These are phyloP conservation scores for Xylariaceae sp. DNA, from an alignment of 2,329 filamentous ascomycete species.

Conservation along the genomic window DNA sequence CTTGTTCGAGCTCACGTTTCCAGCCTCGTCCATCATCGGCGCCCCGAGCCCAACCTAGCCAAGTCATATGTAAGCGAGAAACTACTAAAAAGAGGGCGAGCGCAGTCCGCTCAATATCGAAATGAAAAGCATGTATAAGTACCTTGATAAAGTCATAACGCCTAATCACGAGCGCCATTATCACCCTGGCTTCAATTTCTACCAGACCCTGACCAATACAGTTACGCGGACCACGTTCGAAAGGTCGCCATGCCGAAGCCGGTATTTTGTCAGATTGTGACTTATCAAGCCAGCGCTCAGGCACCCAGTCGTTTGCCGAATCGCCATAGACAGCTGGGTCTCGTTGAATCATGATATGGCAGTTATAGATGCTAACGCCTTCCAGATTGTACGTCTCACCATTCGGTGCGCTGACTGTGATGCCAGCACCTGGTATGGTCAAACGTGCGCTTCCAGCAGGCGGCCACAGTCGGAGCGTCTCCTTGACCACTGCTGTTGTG, in stretches of 20 bases:
- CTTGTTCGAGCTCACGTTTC: neutral
- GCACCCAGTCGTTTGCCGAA: conserved; percentile 7
- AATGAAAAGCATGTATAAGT: neutral
- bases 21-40: neutral
- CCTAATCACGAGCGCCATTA: conserved; percentile 1
- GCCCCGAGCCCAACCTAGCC: neutral
- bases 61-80: neutral
- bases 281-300: conserved; percentile 4
- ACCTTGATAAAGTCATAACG: conserved; percentile 7
- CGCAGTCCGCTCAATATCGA: neutral
- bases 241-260: conserved; percentile 3
- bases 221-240: conserved; percentile 5
- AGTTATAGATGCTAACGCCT: conserved; percentile 15
- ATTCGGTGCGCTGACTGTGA: conserved; percentile 12
- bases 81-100: neutral
- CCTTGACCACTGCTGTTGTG: conserved; percentile 13
- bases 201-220: conserved; percentile 6
- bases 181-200: conserved; percentile 2
- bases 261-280: neutral
- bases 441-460: conserved; percentile 10
- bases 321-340: conserved; percentile 10
- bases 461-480: conserved; percentile 12
- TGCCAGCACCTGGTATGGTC: conserved; percentile 8
- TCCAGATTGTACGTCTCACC: conserved; percentile 14
- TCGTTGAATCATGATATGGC: conserved; percentile 5